A percentile compares a stretch with the other conserved stretches of the same genome.
Conservation (phyloP, 2,329 filamentous ascomycete genomes). For the Helotiales sp. region DNA sequence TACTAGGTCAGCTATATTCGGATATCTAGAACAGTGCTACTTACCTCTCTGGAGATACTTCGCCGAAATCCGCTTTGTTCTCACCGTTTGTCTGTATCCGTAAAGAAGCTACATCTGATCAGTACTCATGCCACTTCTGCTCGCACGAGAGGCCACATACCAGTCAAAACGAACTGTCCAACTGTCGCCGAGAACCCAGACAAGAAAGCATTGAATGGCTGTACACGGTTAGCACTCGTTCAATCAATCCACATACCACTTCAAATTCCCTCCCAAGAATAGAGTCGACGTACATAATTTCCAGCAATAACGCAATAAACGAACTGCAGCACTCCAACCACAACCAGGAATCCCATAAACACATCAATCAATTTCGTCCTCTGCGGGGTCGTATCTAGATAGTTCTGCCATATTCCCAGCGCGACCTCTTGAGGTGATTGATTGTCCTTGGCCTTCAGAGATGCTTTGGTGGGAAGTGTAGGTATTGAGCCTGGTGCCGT, state of each 20-base stretch:
- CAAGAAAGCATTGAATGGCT: slow-evolving; percentile 99
- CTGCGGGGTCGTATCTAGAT: slow-evolving; percentile 79
- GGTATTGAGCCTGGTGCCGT: slow-evolving; percentile 31
- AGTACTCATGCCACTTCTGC: background rate
- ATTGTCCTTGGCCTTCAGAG: slow-evolving; percentile 28
- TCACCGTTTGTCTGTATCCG: slow-evolving; percentile 88
- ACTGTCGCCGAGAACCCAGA: slow-evolving; percentile 93
- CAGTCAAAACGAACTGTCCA: slow-evolving; percentile 95
- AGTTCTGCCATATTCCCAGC: slow-evolving; percentile 72
- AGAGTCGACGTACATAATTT: slow-evolving; percentile 75
- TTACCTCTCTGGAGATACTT: slow-evolving; percentile 78
- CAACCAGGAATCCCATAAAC: slow-evolving; percentile 85
- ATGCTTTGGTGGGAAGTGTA: slow-evolving; percentile 19
- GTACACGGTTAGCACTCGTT: too few relatives aligned
- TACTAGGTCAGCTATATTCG: slow-evolving; percentile 17
- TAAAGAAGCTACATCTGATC: slow-evolving; percentile 56
- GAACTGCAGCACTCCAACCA: slow-evolving; percentile 89
- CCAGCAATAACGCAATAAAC: slow-evolving; percentile 87
- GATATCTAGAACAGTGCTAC: slow-evolving; percentile 13
- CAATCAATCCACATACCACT: slow-evolving; percentile 17
- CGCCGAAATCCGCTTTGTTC: slow-evolving; percentile 76
- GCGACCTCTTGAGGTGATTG: slow-evolving; percentile 54
- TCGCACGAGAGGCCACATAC: slow-evolving; percentile 45
- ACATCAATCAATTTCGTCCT: slow-evolving; percentile 88
- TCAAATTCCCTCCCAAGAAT: background rate